Evolutionary conservation across 345 rosid genomes (phyloP), one percentile per base, ranked within the genome.

Genomic region (Eutrema japonicum): DNA sequence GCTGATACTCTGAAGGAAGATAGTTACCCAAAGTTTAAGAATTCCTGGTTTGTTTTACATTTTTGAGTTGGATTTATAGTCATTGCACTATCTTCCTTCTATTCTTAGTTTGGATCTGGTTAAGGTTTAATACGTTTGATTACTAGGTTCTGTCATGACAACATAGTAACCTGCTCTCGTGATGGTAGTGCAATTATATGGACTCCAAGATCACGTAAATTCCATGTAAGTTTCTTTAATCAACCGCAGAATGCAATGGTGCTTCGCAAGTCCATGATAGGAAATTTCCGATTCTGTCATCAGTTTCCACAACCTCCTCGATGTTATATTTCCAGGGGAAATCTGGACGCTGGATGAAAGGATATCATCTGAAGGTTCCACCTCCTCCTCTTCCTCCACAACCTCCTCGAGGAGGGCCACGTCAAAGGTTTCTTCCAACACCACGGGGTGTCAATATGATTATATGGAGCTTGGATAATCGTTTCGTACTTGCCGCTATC

Each of bases 371-470:
- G 84, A 95, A 89, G 85, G 98, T 95, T 80, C 99, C 99, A 67
- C 92, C 99, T 82, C 99, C 99, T 46, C 99, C 99, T 40, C 83
- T 92, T 85, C 98, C 94, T 35, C 92, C 94, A 71, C 98, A 90
- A 81, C 99, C 98, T 80, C 93, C 96, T 74, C 86, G 98, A 80
- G 98, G 99, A 70, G 97, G 99, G 62, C 99, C 99, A 51, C 98
- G 98, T 5, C 99, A 95, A 75, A 87, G 99, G 80, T 78, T 90
- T 65, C 93, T 95, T 72, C 98, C 99, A 53, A 92, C 97, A 59
- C 99, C 99, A 65, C 93, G 99, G 45, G 99, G 99, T 66, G 99
- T 95, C 75, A 95, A 95, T 81, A 95, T 95, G 99, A 95, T 95
- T 36, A 87, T 87, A n/a, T 92, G 99, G 99, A 95, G 99, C 85